A percentile compares a stretch with the other conserved stretches of the same genome.
These are phyloP conservation scores for Malus sylvestris DNA, from an alignment of 306 rosid species.

Conservation along the genomic window DNA sequence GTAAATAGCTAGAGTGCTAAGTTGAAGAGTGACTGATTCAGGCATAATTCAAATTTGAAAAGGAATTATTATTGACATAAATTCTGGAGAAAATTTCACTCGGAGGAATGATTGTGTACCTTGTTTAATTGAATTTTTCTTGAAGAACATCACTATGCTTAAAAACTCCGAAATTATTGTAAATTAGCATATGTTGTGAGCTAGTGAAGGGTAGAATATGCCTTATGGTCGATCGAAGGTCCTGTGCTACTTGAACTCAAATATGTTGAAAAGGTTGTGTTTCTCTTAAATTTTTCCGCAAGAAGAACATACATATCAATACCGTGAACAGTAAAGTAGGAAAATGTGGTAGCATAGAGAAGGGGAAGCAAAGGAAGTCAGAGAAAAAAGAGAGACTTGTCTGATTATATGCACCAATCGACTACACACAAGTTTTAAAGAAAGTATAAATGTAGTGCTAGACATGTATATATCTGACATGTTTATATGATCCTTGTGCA, in stretches of 20 bases:
- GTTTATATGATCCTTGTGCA: slow-evolving; percentile 13
- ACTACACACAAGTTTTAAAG: slow-evolving; percentile 17
- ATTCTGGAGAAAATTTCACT: too few relatives aligned
- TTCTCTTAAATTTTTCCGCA: slow-evolving; percentile 13
- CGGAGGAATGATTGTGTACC: too few relatives aligned
- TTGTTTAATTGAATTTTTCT: too few relatives aligned
- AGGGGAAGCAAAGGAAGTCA: slow-evolving; percentile 16
- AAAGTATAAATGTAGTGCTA: not conserved
- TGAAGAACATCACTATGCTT: too few relatives aligned
- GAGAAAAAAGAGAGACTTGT: slow-evolving; percentile 20
- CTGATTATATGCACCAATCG: slow-evolving; percentile 16
- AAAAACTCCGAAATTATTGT: too few relatives aligned
- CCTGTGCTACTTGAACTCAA: too few relatives aligned
- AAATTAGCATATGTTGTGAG: not conserved
- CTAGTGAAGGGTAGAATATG: not conserved
- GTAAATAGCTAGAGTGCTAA: too few relatives aligned
- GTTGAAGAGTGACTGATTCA: too few relatives aligned
- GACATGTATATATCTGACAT: slow-evolving; percentile 21
- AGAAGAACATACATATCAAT: not conserved
- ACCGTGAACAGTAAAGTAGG: slow-evolving; percentile 32
- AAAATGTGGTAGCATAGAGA: slow-evolving; percentile 21
- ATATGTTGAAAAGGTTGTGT: not conserved
- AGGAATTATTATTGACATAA: not conserved
- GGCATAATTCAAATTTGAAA: too few relatives aligned
- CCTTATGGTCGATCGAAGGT: too few relatives aligned